Conservation (phyloP, 192 early-diverging fungal species). For the Coemansia javaensis region DNA sequence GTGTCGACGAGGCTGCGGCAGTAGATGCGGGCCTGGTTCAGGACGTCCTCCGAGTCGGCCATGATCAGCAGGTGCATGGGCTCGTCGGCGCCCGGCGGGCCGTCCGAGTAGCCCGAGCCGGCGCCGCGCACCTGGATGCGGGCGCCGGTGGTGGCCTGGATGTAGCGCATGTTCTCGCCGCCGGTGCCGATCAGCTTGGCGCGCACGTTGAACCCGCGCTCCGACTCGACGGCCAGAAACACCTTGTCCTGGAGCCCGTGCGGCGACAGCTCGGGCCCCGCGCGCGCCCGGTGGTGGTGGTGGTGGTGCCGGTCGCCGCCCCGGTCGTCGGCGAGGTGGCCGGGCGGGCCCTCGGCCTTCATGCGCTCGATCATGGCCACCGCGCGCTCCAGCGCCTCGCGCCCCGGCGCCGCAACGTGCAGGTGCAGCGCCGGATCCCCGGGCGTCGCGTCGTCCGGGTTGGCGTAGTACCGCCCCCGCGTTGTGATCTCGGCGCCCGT, state of each 20-base stretch:
- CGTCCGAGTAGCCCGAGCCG: slow-evolving; percentile 78
- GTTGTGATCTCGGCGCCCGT: slow-evolving; percentile 71
- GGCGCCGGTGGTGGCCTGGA: slow-evolving; percentile 72
- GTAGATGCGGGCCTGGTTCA: slow-evolving; percentile 64
- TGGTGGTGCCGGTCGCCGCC: slow-evolving; percentile 40
- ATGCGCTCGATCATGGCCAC: slow-evolving; percentile 69
- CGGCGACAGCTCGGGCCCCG: slow-evolving; percentile 4
- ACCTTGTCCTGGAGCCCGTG: slow-evolving; percentile 58
- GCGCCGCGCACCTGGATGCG: slow-evolving; percentile 77
- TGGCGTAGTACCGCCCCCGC: slow-evolving; percentile 76
- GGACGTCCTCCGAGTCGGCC: slow-evolving; percentile 58
- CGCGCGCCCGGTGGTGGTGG: slow-evolving; percentile 35
- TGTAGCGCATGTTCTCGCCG: slow-evolving; percentile 78
- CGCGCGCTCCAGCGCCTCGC: slow-evolving; percentile 68
- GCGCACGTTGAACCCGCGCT: slow-evolving; percentile 73
- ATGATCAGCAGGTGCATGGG: slow-evolving; percentile 78
- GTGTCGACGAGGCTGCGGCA: slow-evolving; percentile 76
- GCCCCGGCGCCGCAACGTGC: slow-evolving; percentile 63
- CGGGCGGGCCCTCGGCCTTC: slow-evolving; percentile 10
- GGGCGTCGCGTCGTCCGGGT: slow-evolving; percentile 66
- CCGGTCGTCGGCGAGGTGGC: not conserved
- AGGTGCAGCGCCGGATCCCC: slow-evolving; percentile 76
- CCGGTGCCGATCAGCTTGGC: slow-evolving; percentile 84
- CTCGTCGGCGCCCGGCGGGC: slow-evolving; percentile 62
- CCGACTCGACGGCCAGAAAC: slow-evolving; percentile 67